A percentile compares a stretch with the other conserved stretches of the same genome.
phyloP scores from a whole-genome alignment of 345 rosid genomes.

The Psidium guajava region DNA sequence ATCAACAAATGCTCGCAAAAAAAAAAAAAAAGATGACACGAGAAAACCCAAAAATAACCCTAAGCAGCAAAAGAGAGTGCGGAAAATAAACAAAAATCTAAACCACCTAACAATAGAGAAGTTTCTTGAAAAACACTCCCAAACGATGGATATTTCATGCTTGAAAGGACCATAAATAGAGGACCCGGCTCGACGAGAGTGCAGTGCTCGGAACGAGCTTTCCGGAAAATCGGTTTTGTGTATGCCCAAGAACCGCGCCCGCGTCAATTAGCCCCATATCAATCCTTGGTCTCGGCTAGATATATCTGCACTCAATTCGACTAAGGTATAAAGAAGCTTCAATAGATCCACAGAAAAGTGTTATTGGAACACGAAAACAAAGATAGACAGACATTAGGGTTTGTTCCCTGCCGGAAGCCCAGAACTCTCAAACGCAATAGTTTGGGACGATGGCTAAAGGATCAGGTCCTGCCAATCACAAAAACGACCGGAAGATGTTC shows the following conservation, averaged over 20 bases:
- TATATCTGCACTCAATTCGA: not conserved
- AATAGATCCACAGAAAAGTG: not conserved
- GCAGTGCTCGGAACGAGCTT: not conserved
- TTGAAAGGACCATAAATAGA: too few relatives aligned
- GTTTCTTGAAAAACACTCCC: too few relatives aligned
- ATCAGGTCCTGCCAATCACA: not conserved
- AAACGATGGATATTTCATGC: too few relatives aligned
- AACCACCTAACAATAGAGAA: too few relatives aligned
- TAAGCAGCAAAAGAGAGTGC: too few relatives aligned
- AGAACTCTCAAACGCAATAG: not conserved
- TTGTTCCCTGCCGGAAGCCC: not conserved
- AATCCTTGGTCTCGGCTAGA: not conserved
- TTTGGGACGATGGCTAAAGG: not conserved
- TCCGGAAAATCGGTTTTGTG: not conserved
- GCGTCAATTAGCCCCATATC: not conserved
- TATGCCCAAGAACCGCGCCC: not conserved
- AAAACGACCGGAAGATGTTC: not conserved
- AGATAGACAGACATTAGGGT: not conserved
- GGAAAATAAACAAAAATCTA: too few relatives aligned
- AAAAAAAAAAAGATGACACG: too few relatives aligned
- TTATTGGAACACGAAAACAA: not conserved
- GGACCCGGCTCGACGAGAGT: too few relatives aligned
- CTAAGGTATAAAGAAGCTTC: not conserved
- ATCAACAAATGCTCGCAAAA: too few relatives aligned
- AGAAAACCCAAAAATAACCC: too few relatives aligned